These are phyloP conservation scores for Zarea fungicola DNA, from an alignment of 2,329 filamentous ascomycete species.

Conservation along the genomic window DNA sequence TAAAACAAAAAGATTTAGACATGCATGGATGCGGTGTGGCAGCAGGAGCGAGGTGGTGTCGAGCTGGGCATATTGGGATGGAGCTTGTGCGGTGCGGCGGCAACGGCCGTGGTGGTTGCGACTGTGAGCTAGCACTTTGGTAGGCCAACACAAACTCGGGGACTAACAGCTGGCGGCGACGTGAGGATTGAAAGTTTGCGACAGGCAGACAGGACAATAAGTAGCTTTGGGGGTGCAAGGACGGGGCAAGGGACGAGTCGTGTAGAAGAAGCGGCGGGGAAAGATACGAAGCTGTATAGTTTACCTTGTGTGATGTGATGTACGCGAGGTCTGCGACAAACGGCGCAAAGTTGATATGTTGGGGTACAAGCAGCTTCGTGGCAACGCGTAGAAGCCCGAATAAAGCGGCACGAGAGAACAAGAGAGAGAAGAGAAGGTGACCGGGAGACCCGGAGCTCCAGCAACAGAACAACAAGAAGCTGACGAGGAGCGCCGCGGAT, in stretches of 20 bases:
- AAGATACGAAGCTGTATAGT: constrained; percentile 2
- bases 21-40: constrained; percentile 13
- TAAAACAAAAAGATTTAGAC: constrained; percentile 1
- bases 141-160: neutral
- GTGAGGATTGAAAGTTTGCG: neutral
- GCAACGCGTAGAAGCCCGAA: constrained; percentile 8
- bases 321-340: neutral
- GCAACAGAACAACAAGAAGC: neutral
- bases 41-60: constrained; percentile 10
- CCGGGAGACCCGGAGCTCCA: neutral
- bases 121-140: constrained; percentile 2
- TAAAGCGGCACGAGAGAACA: neutral
- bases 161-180: constrained; percentile 4
- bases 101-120: constrained; percentile 10
- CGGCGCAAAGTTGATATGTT: constrained; percentile 9
- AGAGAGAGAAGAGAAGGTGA: neutral
- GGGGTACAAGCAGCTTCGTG: constrained; percentile 3
- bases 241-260: neutral
- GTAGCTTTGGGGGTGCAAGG: neutral
- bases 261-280: neutral
- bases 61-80: constrained; percentile 15
- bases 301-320: constrained; percentile 3
- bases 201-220: neutral
- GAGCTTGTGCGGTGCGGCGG: constrained; percentile 14
- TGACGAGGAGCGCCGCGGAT: neutral